Percentiles rank a stretch among this genome's conserved stretches.
Evolutionary conservation across 2,329 filamentous ascomycete genomes (phyloP).

Genomic region (Fusarium haematococcum): DNA sequence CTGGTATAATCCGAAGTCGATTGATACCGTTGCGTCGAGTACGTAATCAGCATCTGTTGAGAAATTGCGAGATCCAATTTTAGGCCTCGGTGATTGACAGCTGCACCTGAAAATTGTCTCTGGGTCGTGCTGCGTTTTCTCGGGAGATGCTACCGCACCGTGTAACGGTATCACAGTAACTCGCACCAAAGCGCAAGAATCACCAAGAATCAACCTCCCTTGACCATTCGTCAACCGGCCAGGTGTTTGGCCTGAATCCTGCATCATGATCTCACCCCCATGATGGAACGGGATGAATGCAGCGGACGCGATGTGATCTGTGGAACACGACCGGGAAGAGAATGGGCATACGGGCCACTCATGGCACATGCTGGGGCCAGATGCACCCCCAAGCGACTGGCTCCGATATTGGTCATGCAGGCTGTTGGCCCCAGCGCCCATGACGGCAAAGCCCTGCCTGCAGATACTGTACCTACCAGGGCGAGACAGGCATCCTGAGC

Average conservation of each 20-base stretch:
- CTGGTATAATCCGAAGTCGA: not conserved
- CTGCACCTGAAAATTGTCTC: not conserved
- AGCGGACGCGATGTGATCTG: constrained; percentile 30
- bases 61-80: constrained; percentile 29
- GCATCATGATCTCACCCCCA: constrained; percentile 2
- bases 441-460: constrained; percentile 2
- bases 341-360: constrained; percentile 11
- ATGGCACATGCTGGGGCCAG: constrained; percentile 21
- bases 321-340: constrained; percentile 21
- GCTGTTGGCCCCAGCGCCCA: constrained; percentile 20
- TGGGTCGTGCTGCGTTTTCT: not conserved
- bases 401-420: constrained; percentile 22
- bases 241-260: not conserved
- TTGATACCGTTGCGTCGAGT: not conserved
- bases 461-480: constrained; percentile 9
- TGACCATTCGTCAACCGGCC: not conserved
- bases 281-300: constrained; percentile 19
- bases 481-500: constrained; percentile 26
- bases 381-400: constrained; percentile 20
- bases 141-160: not conserved
- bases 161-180: not conserved
- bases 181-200: not conserved
- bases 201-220: not conserved
- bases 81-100: constrained; percentile 13
- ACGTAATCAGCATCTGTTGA: not conserved